A percentile compares a stretch with the other conserved stretches of the same genome.
phyloP scores from a whole-genome alignment of 208 protist species.

The Naegleria gruberi region DNA sequence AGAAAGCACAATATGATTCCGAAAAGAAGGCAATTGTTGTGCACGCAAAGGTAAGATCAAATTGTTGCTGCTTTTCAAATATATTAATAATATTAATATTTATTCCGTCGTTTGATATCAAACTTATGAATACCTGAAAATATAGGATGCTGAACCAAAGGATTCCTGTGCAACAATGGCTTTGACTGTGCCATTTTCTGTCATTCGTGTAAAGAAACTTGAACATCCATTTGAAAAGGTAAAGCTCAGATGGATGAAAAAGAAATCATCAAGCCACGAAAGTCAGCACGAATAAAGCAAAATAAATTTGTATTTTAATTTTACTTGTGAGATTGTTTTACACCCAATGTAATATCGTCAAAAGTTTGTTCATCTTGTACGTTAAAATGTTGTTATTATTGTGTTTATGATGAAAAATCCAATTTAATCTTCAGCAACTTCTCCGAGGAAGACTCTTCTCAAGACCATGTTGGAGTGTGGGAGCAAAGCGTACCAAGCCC shows the following conservation, averaged over 20 bases:
- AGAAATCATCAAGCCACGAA: too few relatives aligned
- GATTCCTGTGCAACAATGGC: constrained; percentile 5
- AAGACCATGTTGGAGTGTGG: background rate
- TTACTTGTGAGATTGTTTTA: background rate
- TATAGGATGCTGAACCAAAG: background rate
- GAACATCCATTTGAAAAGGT: background rate
- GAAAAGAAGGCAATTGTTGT: background rate
- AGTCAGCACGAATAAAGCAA: too few relatives aligned
- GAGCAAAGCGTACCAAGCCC: background rate
- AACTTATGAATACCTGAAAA: too few relatives aligned
- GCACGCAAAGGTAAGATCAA: background rate
- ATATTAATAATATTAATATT: background rate
- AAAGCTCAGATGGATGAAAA: background rate
- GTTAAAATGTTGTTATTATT: too few relatives aligned
- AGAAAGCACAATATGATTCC: background rate
- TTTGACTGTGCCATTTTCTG: background rate
- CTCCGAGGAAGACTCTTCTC: background rate
- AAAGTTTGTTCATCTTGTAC: background rate
- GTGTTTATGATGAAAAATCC: too few relatives aligned
- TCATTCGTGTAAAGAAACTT: background rate
- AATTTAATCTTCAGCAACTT: background rate
- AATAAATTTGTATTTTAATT: too few relatives aligned
- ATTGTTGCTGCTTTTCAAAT: background rate
- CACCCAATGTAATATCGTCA: background rate
- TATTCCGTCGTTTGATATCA: background rate